Evolutionary conservation across 352 stramenopile genomes (phyloP), one percentile per base, ranked within the genome.

Genomic region (Phytophthora hybrid): DNA sequence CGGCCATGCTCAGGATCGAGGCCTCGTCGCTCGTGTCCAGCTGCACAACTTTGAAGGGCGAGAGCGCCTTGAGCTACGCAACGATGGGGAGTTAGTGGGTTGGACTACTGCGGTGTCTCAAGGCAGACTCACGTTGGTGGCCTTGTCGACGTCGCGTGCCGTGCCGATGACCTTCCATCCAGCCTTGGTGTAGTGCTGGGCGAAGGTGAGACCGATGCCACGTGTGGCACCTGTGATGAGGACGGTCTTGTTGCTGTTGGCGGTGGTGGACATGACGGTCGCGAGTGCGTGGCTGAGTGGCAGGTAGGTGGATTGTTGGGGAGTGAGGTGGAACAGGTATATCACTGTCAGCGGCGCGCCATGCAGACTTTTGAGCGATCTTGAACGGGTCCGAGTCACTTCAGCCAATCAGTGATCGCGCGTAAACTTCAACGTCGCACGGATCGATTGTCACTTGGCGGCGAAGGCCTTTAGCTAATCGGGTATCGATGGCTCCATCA

Each of bases 101-200:
- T n/a, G n/a, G n/a, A n/a, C n/a, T 18, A 18, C 4, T 18, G 37
- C 13, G 11, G 0, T 1, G 11, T 7, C 37, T 44, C 37, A 44
- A 44, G 37, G 37, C 37, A 21, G 23, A 67, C 69, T 9, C 29
- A 88, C 78, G 47, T 82, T 63, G 41, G 79, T 72, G 0, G 77
- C 73, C 37, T 76, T 76, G 31, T 64, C 63, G 5, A 63, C 58
- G 55, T 78, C 53, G 29, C 81, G 81, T 3, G 76, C 80, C 1
- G 66, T 58, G n/a, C 68, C 78, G 29, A 88, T 83, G 56, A 88
- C 81, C 14, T 83, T 79, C 82, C 82, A 90, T 6, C 80, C 82
- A 13, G 66, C 56, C 2, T 73, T 59, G 32, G 76, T 73, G 71
- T 81, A 90, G 71, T 82, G 67, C 56, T 85, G 60, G 37, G 71